Evolutionary conservation across 2,329 filamentous ascomycete species (phyloP).

Genomic region (Fusarium hainanense): DNA sequence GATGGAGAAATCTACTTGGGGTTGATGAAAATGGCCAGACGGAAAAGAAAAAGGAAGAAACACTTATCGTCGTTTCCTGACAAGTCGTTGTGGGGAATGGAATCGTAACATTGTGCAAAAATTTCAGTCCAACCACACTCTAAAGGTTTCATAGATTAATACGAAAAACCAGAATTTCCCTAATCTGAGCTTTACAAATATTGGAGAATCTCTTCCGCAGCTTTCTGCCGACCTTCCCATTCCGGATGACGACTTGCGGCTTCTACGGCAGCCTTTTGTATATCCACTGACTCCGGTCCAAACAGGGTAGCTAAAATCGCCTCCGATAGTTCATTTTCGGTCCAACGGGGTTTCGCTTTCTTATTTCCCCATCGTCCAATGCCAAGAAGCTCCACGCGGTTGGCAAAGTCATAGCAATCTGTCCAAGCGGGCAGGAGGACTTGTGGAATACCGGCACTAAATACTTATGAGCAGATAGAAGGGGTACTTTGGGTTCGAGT

Average conservation of each 20-base stretch:
- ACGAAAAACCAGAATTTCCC: no score
- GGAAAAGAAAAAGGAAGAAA: no score
- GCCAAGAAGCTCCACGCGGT: neutral
- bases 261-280: neutral
- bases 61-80: no score
- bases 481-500: fast-evolving
- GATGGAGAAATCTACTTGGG: no score
- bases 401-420: neutral
- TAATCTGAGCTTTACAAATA: neutral
- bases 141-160: no score
- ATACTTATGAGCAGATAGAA: no score
- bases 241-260: neutral
- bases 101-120: no score
- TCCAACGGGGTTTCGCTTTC: neutral
- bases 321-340: neutral
- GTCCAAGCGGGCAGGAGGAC: neutral
- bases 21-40: no score
- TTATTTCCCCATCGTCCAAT: neutral
- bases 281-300: neutral
- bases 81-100: no score
- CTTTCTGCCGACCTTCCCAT: neutral
- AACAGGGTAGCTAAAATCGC: neutral
- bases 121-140: no score
- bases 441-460: neutral
- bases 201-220: neutral